These are phyloP conservation scores for Firmiana major DNA, from an alignment of 345 rosid genomes.

Conservation along the genomic window DNA sequence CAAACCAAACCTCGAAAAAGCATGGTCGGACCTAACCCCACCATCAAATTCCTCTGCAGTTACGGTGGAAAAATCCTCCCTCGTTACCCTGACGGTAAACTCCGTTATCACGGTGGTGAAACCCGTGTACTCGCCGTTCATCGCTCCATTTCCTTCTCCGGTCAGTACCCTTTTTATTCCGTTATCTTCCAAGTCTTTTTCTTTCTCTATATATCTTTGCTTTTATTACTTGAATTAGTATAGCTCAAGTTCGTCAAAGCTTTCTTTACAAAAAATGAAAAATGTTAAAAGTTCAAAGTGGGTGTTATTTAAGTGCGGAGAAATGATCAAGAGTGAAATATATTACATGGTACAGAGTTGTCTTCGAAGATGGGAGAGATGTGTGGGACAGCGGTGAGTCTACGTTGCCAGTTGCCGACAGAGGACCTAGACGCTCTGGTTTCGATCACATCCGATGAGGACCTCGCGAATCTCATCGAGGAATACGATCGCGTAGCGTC, in stretches of 20 bases:
- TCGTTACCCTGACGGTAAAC: conserved; percentile 78
- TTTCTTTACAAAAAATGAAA: not conserved
- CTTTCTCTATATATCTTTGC: not conserved
- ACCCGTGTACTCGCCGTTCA: conserved; percentile 83
- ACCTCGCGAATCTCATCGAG: conserved; percentile 77
- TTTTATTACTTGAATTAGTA: not conserved
- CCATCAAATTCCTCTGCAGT: conserved; percentile 79
- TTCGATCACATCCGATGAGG: conserved; percentile 78
- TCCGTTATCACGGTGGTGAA: conserved; percentile 83
- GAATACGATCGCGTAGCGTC: conserved; percentile 65
- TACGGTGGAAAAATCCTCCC: conserved; percentile 85
- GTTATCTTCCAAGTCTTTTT: not conserved
- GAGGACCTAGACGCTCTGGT: conserved; percentile 90
- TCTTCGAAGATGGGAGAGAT: conserved; percentile 63
- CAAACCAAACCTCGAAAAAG: conserved; percentile 8
- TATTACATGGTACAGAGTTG: conserved; percentile 54
- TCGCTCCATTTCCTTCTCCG: conserved; percentile 65
- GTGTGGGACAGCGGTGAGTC: conserved; percentile 45
- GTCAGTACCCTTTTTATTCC: conserved; percentile 31
- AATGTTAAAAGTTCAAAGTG: not conserved
- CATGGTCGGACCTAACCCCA: conserved; percentile 44
- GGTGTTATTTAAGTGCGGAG: not conserved
- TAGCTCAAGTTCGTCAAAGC: not conserved
- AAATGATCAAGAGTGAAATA: conserved; percentile 28
- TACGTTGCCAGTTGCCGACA: conserved; percentile 86